phyloP scores from a whole-genome alignment of 2,329 filamentous ascomycete species.

The Graphiopsis chlorocephala region DNA sequence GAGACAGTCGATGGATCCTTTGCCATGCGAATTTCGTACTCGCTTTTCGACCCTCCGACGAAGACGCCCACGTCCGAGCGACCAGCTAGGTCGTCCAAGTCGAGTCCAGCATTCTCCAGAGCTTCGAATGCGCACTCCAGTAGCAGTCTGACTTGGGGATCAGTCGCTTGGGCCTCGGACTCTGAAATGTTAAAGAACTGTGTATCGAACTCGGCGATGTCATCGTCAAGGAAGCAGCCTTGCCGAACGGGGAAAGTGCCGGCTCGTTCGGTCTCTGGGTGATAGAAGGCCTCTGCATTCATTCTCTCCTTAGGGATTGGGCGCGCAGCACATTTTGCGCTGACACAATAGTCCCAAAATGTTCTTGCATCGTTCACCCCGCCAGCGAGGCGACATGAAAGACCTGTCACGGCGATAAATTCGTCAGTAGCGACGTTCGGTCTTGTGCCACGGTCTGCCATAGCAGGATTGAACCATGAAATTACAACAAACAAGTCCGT shows the following conservation, averaged over 20 bases:
- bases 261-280: conserved; percentile 18
- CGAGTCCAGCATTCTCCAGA: conserved; percentile 17
- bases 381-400: too few relatives aligned
- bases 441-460: too few relatives aligned
- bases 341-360: too few relatives aligned
- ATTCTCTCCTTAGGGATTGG: conserved; percentile 21
- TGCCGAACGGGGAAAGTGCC: not conserved
- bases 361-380: too few relatives aligned
- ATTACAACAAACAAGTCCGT: too few relatives aligned
- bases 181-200: conserved; percentile 25
- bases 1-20: too few relatives aligned
- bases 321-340: too few relatives aligned
- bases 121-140: conserved; percentile 27
- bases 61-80: conserved; percentile 18
- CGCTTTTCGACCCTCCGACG: too few relatives aligned
- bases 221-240: conserved; percentile 25
- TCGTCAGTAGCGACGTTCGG: too few relatives aligned
- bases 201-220: conserved; percentile 25
- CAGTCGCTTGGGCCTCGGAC: conserved; percentile 25
- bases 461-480: too few relatives aligned
- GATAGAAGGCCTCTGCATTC: conserved; percentile 24
- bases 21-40: too few relatives aligned
- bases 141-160: conserved; percentile 29
- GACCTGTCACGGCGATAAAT: too few relatives aligned
- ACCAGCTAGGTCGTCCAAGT: conserved; percentile 10